A percentile compares a stretch with the other conserved stretches of the same genome.
Conservation (phyloP, 257 asterid genomes). For the Primulina tabacum region DNA sequence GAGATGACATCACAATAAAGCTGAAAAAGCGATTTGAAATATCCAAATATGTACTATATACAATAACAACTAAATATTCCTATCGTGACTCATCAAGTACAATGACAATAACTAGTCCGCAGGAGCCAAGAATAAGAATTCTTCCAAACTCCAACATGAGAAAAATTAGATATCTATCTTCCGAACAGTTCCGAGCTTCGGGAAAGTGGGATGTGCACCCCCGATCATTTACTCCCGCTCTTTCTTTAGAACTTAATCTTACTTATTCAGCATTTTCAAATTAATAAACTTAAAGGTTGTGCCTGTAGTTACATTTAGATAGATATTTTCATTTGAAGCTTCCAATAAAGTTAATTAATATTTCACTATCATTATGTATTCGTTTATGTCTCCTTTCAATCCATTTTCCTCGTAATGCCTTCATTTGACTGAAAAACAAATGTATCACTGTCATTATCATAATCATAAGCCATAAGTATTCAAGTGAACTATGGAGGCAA, state of each 20-base stretch:
- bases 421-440: no score
- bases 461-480: not conserved
- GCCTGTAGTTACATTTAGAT: not conserved
- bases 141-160: conserved; percentile 9
- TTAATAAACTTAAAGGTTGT: not conserved
- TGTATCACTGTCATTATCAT: no score
- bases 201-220: not conserved
- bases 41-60: conserved; percentile 42
- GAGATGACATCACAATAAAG: conserved; percentile 60
- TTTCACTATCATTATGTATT: no score
- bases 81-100: conserved; percentile 21
- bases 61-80: conserved; percentile 29
- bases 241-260: no score
- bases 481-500: no score
- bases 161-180: not conserved
- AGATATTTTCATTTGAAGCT: not conserved
- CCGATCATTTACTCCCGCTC: no score
- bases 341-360: not conserved
- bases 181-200: not conserved
- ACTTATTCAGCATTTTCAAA: not conserved
- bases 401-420: no score
- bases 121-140: not conserved
- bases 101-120: not conserved
- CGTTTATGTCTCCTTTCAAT: no score
- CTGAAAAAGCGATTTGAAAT: conserved; percentile 41